phyloP scores from a whole-genome alignment of 371 early-diverging fungal species.

The Fennellomyces sp. region DNA sequence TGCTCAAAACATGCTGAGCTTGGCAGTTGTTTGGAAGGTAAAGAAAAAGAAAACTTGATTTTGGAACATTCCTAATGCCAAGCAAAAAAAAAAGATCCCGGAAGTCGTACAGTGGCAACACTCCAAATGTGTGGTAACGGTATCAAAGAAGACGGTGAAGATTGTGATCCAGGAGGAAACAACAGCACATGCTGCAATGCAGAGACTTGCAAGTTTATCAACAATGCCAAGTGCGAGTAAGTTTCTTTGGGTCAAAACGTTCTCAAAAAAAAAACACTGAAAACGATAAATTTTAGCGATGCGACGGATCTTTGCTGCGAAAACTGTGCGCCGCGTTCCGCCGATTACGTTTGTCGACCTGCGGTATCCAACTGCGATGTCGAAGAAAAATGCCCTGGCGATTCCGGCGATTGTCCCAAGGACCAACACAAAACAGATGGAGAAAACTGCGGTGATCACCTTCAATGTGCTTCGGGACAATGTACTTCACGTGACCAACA shows the following conservation, averaged over 20 bases:
- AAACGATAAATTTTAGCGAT: too few relatives aligned
- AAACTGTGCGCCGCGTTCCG: slow-evolving; percentile 70
- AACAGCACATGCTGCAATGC: slow-evolving; percentile 86
- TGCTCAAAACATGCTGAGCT: slow-evolving; percentile 57
- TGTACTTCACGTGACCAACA: slow-evolving; percentile 90
- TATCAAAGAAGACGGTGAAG: slow-evolving; percentile 86
- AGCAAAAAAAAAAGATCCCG: slow-evolving; percentile 56
- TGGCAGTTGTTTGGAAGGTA: slow-evolving; percentile 66
- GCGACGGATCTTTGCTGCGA: slow-evolving; percentile 83
- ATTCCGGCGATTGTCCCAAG: slow-evolving; percentile 73
- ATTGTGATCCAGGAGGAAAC: slow-evolving; percentile 90
- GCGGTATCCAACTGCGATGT: slow-evolving; percentile 83
- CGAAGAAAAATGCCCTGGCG: slow-evolving; percentile 81
- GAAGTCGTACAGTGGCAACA: slow-evolving; percentile 44
- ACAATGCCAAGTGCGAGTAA: slow-evolving; percentile 77
- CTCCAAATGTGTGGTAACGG: slow-evolving; percentile 93
- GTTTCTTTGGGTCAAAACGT: slow-evolving; percentile 12
- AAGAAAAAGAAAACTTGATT: background rate
- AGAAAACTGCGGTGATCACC: slow-evolving; percentile 57
- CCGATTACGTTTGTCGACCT: slow-evolving; percentile 72
- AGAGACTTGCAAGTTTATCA: slow-evolving; percentile 78
- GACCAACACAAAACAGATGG: slow-evolving; percentile 74
- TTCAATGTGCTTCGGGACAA: slow-evolving; percentile 84
- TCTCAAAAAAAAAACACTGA: background rate
- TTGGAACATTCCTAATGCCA: background rate